A percentile compares a stretch with the other conserved stretches of the same genome.
These are phyloP conservation scores for Ceratonia siliqua DNA, from an alignment of 306 rosid species.

Conservation along the genomic window DNA sequence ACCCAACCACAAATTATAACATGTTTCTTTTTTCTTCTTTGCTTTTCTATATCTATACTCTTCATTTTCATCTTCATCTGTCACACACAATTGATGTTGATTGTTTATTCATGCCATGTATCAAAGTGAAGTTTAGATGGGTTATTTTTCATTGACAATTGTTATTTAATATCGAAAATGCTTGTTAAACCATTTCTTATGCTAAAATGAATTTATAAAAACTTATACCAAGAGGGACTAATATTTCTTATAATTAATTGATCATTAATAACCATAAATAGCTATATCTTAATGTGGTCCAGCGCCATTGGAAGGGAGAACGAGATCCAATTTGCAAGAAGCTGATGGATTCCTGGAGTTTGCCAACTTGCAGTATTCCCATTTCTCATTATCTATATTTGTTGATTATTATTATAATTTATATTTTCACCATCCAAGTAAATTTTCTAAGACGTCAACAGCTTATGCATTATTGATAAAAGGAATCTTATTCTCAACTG, in stretches of 20 bases:
- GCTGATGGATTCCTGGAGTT: not conserved
- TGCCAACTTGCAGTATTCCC: constrained; percentile 37
- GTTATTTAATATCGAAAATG: no score
- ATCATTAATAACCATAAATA: not conserved
- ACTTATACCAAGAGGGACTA: no score
- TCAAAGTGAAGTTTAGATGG: no score
- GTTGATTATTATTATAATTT: not conserved
- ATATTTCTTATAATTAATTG: no score
- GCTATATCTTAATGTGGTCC: constrained; percentile 26
- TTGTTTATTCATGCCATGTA: no score
- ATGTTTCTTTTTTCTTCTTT: not conserved
- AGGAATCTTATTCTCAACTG: constrained; percentile 50
- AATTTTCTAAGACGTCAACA: constrained; percentile 20
- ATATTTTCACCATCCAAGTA: not conserved
- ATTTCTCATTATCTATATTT: not conserved
- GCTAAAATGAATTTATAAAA: no score
- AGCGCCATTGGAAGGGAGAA: constrained; percentile 14
- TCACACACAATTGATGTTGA: no score
- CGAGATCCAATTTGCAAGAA: constrained; percentile 31
- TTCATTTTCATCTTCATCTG: no score
- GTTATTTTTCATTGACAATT: no score
- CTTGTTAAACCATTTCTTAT: no score
- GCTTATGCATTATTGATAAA: constrained; percentile 38
- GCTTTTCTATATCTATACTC: no score
- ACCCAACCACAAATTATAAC: not conserved